phyloP scores from a whole-genome alignment of 495 filamentous ascomycete genomes.

The Talaromyces nanjingensis region DNA sequence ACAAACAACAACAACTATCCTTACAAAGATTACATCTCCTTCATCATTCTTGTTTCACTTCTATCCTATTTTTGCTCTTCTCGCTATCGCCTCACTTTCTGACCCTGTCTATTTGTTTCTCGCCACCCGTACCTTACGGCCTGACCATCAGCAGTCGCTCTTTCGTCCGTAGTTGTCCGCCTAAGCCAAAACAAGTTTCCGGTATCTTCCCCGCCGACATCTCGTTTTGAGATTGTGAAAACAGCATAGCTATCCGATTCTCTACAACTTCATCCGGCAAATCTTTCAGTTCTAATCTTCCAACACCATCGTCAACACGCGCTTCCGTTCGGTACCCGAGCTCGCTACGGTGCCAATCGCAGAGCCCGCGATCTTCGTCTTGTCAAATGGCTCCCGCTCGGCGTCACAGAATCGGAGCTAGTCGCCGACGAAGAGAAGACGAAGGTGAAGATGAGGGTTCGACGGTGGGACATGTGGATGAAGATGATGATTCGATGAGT shows the following conservation, averaged over 20 bases:
- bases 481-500: conserved; percentile 79
- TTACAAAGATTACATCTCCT: neutral
- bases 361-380: neutral
- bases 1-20: neutral
- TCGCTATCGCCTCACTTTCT: neutral
- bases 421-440: conserved; percentile 69
- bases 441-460: conserved; percentile 67
- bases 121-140: neutral
- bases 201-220: conserved; percentile 5
- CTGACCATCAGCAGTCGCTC: conserved; percentile 1
- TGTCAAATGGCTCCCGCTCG: conserved; percentile 50
- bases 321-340: conserved; percentile 3
- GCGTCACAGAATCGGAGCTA: conserved; percentile 67
- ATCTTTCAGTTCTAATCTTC: too few relatives aligned
- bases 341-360: conserved; percentile 6
- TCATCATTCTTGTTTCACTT: neutral
- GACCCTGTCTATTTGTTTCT: neutral
- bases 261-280: neutral
- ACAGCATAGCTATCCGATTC: neutral
- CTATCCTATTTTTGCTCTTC: neutral
- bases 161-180: conserved; percentile 1
- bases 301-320: neutral
- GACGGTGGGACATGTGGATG: conserved; percentile 56
- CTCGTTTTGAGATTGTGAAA: neutral
- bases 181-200: conserved; percentile 7